Evolutionary conservation across 768 basidiomycete genomes (phyloP), one percentile per base, ranked within the genome.

Genomic region (Chlorophyllum brunneum): DNA sequence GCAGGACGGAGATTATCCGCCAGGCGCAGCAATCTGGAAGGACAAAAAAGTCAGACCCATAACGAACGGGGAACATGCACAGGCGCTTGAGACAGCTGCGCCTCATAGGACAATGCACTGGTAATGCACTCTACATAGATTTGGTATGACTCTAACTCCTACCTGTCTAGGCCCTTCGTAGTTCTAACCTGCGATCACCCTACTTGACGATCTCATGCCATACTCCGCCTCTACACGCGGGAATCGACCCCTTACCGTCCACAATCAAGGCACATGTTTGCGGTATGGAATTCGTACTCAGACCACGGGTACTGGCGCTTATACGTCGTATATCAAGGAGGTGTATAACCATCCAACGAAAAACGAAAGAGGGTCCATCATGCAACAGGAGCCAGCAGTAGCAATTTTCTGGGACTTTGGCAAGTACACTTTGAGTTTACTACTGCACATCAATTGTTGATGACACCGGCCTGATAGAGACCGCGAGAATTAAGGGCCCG

Each of bases 401-500:
- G 69, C 67, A n/a, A 63, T 73, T 4, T 73, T 75, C 46, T 75
- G 73, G 73, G 72, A 75, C 50, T 75, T 70, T 51, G 72, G 72
- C 72, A 29, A 29, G 67, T 59, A 7, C n/a, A 5, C 38, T 16
- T 5, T 26, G 34, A 37, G 49, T 44, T 48, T 26, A 27, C 24
- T 30, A 10, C 20, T 24, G 13, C 20, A 11, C 16, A 27, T 45
- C 40, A 20, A 57, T 6, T 43, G 18, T 48, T 22, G 16, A 41
- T 34, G 22, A 23, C 24, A 15, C 20, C 5, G 10, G 41, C 5
- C 29, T 75, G 16, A 15, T 24, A 75, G 75, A 55, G 70, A 73
- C 55, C 69, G 73, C 54, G 61, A 64, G 0, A 54, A 67, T 16
- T 63, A 73, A n/a, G 60, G 23, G 67, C 20, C 68, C 50, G 31